phyloP scores from a whole-genome alignment of 202 grass and related monocot species.

The Zoysia matrella region DNA sequence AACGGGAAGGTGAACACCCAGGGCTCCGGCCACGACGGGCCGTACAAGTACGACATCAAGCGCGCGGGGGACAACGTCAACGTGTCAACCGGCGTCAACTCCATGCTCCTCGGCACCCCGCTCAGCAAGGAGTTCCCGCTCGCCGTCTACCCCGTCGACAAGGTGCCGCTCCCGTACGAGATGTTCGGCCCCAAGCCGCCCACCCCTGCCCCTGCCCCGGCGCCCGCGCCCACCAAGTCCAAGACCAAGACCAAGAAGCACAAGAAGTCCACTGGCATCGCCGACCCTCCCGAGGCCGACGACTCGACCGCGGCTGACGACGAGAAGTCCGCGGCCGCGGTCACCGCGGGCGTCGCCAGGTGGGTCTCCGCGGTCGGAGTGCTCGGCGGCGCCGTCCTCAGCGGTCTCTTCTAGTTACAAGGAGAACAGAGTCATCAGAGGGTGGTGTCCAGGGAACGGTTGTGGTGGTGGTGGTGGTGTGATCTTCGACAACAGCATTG shows the following conservation, averaged over 20 bases:
- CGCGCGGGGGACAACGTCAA: conserved; percentile 50
- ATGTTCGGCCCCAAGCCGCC: no score
- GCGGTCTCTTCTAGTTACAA: conserved; percentile 22
- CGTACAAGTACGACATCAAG: conserved; percentile 56
- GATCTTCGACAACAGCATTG: not conserved
- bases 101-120: conserved; percentile 48
- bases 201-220: no score
- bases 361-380: conserved; percentile 50
- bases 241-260: conserved; percentile 72
- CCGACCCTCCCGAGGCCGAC: conserved; percentile 55
- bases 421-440: not conserved
- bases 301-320: conserved; percentile 32
- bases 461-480: conserved; percentile 8
- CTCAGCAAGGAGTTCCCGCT: conserved; percentile 78
- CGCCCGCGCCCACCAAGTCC: not conserved
- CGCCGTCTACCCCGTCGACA: conserved; percentile 65
- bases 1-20: conserved; percentile 61
- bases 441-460: not conserved
- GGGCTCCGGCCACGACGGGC: conserved; percentile 60
- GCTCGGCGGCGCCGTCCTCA: conserved; percentile 39
- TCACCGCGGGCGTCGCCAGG: conserved; percentile 20
- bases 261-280: conserved; percentile 61
- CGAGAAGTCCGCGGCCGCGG: conserved; percentile 36
- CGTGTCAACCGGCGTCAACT: conserved; percentile 75
- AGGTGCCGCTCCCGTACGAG: no score